Conservation (phyloP, 2,329 filamentous ascomycete genomes). For the Pyrenophora graminea region DNA sequence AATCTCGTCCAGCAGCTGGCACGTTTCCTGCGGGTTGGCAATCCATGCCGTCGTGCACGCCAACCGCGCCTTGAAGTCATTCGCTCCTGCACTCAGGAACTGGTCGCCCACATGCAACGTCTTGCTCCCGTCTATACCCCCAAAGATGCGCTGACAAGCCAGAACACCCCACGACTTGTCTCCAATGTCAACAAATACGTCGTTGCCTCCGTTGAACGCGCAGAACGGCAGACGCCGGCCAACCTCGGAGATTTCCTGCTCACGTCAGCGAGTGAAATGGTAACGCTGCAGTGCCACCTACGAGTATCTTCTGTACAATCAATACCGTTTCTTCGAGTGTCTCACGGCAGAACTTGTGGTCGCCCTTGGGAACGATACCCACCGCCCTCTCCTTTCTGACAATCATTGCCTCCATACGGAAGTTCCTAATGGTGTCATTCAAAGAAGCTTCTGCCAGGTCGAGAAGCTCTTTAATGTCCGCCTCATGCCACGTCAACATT, state of each 20-base stretch:
- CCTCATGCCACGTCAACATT: constrained; percentile 76
- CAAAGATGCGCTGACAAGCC: constrained; percentile 90
- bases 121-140: constrained; percentile 71
- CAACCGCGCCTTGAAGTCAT: constrained; percentile 94
- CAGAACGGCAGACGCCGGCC: constrained; percentile 81
- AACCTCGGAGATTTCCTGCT: constrained; percentile 70
- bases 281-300: constrained; percentile 19
- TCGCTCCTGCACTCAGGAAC: constrained; percentile 85
- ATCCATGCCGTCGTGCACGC: constrained; percentile 98
- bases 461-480: constrained; percentile 77
- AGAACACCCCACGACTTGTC: constrained; percentile 97
- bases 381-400: constrained; percentile 80
- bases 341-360: constrained; percentile 77
- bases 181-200: constrained; percentile 98
- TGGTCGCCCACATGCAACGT: constrained; percentile 95
- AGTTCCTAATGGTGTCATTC: constrained; percentile 75
- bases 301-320: constrained; percentile 86
- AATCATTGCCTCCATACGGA: constrained; percentile 78
- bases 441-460: constrained; percentile 87
- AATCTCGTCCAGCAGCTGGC: constrained; percentile 85
- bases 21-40: constrained; percentile 87
- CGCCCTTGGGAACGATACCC: constrained; percentile 59
- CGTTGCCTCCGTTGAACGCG: constrained; percentile 94
- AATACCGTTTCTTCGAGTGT: constrained; percentile 94
- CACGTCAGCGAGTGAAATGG: constrained; percentile 12